Conservation (phyloP, 108 stramenopile genomes). For the Pseudonitzschia delicatissima region DNA sequence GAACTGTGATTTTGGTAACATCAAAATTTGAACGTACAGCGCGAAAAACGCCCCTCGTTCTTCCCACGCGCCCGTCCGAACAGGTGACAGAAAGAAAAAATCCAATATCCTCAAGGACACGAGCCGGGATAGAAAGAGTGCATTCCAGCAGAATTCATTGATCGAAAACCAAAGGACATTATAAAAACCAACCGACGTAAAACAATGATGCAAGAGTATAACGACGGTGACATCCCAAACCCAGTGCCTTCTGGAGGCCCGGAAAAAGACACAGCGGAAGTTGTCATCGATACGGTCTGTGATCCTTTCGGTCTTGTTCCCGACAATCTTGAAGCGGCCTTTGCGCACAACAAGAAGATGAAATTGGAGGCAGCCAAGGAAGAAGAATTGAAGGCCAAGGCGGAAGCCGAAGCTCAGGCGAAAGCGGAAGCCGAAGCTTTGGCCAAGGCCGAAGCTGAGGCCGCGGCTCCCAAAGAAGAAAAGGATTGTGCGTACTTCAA, state of each 20-base stretch:
- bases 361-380: not conserved
- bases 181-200: not conserved
- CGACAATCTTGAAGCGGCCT: not conserved
- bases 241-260: not conserved
- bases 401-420: not conserved
- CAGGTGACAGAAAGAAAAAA: not conserved
- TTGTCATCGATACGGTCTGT: not conserved
- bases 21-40: not conserved
- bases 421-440: not conserved
- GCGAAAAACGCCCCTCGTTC: not conserved
- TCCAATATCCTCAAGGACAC: not conserved
- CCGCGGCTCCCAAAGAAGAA: not conserved
- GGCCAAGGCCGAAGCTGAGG: not conserved
- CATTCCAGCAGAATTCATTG: not conserved
- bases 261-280: not conserved
- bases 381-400: not conserved
- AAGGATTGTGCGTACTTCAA: not conserved
- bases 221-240: not conserved
- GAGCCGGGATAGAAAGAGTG: not conserved
- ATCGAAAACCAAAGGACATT: not conserved
- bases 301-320: conserved; percentile 8
- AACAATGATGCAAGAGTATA: not conserved
- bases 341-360: conserved; percentile 4
- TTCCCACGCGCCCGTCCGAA: not conserved
- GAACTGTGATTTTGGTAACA: not conserved